Percentiles rank a stretch among this genome's conserved stretches.
These are phyloP conservation scores for Alternaria postmessia DNA, from an alignment of 2,329 filamentous ascomycete genomes.

Conservation along the genomic window DNA sequence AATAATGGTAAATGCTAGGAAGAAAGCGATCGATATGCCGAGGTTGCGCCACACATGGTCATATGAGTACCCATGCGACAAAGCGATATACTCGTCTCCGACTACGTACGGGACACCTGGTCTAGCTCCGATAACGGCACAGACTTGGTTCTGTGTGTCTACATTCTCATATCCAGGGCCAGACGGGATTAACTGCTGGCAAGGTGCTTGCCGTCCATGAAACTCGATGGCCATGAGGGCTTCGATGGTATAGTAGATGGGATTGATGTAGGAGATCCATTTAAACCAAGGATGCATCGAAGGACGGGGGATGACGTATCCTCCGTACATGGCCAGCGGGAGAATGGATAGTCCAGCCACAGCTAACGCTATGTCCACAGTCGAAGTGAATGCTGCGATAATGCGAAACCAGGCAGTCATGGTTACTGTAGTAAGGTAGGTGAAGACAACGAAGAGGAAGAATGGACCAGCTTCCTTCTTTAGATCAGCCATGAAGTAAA, in stretches of 20 bases:
- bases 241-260: constrained; percentile 79
- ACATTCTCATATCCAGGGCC: constrained; percentile 34
- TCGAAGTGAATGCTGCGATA: background rate
- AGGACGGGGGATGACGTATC: constrained; percentile 69
- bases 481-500: constrained; percentile 57
- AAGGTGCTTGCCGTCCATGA: constrained; percentile 36
- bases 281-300: constrained; percentile 58
- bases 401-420: background rate
- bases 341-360: constrained; percentile 53
- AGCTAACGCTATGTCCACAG: background rate
- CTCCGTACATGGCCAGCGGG: constrained; percentile 67
- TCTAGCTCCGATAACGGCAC: constrained; percentile 44
- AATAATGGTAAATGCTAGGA: background rate
- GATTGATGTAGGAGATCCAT: constrained; percentile 72
- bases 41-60: constrained; percentile 56
- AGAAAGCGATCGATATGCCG: constrained; percentile 13
- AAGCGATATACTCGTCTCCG: constrained; percentile 39
- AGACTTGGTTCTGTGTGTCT: constrained; percentile 26
- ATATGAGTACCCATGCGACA: constrained; percentile 22
- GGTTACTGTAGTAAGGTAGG: background rate
- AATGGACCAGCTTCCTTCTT: constrained; percentile 49
- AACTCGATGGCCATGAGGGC: constrained; percentile 63
- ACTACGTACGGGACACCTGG: constrained; percentile 38
- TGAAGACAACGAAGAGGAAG: constrained; percentile 53
- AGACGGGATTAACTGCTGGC: constrained; percentile 30